Evolutionary conservation across 208 protist genomes (phyloP).

Genomic region (Leishmania braziliensis): DNA sequence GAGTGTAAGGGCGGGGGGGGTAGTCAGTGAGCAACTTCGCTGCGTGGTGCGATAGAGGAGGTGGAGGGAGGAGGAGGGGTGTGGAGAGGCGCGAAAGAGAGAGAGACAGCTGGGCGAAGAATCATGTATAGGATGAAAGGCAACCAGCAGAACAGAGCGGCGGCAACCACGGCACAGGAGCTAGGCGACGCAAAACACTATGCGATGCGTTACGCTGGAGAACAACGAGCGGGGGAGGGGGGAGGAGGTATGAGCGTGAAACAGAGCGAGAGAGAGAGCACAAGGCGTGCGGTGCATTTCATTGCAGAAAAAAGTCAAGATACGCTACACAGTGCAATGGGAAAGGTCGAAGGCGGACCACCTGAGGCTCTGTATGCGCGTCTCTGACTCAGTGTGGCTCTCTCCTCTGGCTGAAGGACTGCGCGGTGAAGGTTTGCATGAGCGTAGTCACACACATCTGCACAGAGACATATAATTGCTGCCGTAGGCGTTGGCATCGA

Average conservation of each 20-base stretch:
- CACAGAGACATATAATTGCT: not conserved
- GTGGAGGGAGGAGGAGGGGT: too few species aligned
- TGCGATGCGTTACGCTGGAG: not conserved
- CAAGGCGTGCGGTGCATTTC: not conserved
- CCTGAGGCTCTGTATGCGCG: not conserved
- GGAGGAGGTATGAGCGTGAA: not conserved
- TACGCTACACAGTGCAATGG: not conserved
- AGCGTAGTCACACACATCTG: not conserved
- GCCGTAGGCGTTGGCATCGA: not conserved
- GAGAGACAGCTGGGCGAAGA: not conserved
- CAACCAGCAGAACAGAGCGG: not conserved
- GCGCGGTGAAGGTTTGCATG: not conserved
- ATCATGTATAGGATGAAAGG: not conserved
- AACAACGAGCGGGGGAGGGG: not conserved
- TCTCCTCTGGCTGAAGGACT: not conserved
- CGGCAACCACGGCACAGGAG: not conserved
- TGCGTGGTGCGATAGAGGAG: not conserved
- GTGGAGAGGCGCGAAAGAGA: not conserved
- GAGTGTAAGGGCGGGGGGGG: not conserved
- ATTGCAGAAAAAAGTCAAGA: not conserved
- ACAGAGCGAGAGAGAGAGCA: not conserved
- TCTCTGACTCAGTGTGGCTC: not conserved
- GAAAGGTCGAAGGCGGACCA: not conserved
- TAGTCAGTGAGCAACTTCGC: not conserved
- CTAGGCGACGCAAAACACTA: not conserved